Evolutionary conservation across 1,139 yeast species (phyloP).

Genomic region (Yamadazyma pseudoaaseri): DNA sequence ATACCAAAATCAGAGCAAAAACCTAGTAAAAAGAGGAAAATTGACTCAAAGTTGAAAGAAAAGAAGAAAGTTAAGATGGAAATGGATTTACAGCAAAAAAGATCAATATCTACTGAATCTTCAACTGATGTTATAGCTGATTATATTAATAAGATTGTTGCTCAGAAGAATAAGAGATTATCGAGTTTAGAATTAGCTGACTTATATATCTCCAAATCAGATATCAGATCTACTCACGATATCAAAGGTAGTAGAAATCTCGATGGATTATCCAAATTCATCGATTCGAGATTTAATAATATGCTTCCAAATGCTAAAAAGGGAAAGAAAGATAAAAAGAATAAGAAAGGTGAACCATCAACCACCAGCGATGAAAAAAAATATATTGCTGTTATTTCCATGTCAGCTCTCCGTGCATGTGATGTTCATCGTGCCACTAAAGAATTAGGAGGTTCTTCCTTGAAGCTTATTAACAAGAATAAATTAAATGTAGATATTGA

Average conservation of each 20-base stretch:
- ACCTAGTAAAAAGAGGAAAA: constrained; percentile 27
- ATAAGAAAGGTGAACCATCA: constrained; percentile 16
- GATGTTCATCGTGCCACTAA: constrained; percentile 65
- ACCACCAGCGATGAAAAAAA: constrained; percentile 20
- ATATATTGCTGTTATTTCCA: constrained; percentile 57
- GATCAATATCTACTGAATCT: constrained; percentile 43
- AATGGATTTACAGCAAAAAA: constrained; percentile 51
- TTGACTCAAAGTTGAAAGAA: constrained; percentile 36
- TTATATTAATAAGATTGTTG: constrained; percentile 51
- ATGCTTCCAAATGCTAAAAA: constrained; percentile 37
- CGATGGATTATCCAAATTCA: constrained; percentile 45
- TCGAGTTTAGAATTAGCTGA: constrained; percentile 66
- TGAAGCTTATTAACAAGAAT: constrained; percentile 68
- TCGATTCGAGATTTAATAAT: constrained; percentile 41
- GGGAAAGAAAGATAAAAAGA: constrained; percentile 24
- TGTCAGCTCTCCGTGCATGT: constrained; percentile 74
- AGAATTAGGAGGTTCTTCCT: constrained; percentile 52
- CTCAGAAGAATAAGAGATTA: constrained; percentile 52
- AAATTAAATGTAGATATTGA: constrained; percentile 58
- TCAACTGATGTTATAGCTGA: constrained; percentile 60
- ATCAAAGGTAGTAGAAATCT: constrained; percentile 46
- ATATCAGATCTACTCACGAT: constrained; percentile 52
- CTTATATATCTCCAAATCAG: constrained; percentile 46
- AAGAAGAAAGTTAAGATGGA: constrained; percentile 63
- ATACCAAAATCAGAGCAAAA: constrained; percentile 6